Evolutionary conservation across 2,329 filamentous ascomycete genomes (phyloP), one percentile per base, ranked within the genome.

Genomic region (Hypomyces perniciosus): DNA sequence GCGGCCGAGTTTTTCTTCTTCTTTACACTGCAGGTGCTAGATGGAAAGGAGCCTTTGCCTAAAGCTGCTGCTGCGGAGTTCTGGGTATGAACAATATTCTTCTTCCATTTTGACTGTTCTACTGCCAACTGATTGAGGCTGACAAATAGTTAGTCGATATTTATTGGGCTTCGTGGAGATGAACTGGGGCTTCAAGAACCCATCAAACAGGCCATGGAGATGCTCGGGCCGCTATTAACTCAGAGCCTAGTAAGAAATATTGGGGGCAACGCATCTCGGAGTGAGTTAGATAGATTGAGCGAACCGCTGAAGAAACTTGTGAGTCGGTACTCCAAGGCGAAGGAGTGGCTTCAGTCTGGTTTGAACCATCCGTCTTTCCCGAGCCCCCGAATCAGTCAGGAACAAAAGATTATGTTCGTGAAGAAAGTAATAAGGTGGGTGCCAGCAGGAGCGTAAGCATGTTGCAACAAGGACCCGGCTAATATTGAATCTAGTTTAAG

Each of bases 41-140:
- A 84, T 40, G 85, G 84, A 9, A 81, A 77, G 30, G 88, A 93
- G 53, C 83, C 86, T 1, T 71, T 95, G 8, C 86, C 88, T 0
- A 95, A 93, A 68, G 79, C 79, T 30, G 80, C 86, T 3, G 80
- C 88, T 1, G 80, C 84, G 7, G 81, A 86, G 29, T 88, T 95
- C 55, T 93, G 89, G 87, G 83, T 86, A 68, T 58, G 75, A 62
- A 9, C 10, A 8, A 38, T 12, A 10, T 20, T 9, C 4, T 29
- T 13, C 37, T 5, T 30, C 35, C 6, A 41, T n/a, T 31, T 20
- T 20, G 20, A 20, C 9, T n/a, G 28, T 45, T 2, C 12, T 34
- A 4, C 1, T 26, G 3, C 10, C 8, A 26, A 13, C 30, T 7
- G 12, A 2, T 1, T 29, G 9, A 46, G 53, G 30, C 49, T 56